phyloP scores from a whole-genome alignment of 2,329 filamentous ascomycete genomes.

The Leptographium wingfieldii region DNA sequence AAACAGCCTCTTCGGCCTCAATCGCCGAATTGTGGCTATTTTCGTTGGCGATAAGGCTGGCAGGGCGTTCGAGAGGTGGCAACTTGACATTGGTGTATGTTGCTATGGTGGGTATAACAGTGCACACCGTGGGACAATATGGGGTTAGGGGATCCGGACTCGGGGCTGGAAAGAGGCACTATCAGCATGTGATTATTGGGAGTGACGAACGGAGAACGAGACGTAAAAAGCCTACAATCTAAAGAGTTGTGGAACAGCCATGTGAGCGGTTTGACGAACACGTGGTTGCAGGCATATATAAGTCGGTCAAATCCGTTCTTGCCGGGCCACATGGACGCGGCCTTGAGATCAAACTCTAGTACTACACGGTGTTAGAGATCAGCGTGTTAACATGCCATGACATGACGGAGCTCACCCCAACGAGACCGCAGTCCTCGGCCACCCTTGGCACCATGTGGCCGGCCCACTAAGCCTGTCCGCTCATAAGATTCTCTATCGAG shows the following conservation, averaged over 20 bases:
- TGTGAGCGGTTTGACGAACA: conserved; percentile 50
- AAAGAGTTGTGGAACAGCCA: conserved; percentile 65
- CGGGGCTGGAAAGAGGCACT: conserved; percentile 24
- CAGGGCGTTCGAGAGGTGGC: conserved; percentile 21
- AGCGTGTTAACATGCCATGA: too few species aligned
- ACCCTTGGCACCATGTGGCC: conserved; percentile 47
- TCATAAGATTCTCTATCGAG: conserved; percentile 76
- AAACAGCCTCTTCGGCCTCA: conserved; percentile 49
- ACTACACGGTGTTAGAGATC: conserved; percentile 31
- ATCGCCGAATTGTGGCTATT: conserved; percentile 28
- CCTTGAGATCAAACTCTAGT: conserved; percentile 63
- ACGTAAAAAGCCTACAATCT: conserved; percentile 26
- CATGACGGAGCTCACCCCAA: conserved; percentile 47
- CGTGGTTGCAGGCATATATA: conserved; percentile 65
- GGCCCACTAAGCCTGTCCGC: conserved; percentile 65
- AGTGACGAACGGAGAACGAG: not conserved
- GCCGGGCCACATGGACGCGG: conserved; percentile 65
- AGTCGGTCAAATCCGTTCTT: conserved; percentile 74
- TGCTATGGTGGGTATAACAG: conserved; percentile 20
- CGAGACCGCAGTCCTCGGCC: conserved; percentile 50
- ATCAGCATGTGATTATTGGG: conserved; percentile 12
- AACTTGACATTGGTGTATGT: conserved; percentile 17
- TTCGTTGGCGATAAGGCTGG: conserved; percentile 19
- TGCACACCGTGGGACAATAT: conserved; percentile 31
- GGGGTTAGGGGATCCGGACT: conserved; percentile 35